A percentile compares a stretch with the other conserved stretches of the same genome.
Evolutionary conservation across 2,329 filamentous ascomycete species (phyloP).

Genomic region (Sphaerostilbella broomeana): DNA sequence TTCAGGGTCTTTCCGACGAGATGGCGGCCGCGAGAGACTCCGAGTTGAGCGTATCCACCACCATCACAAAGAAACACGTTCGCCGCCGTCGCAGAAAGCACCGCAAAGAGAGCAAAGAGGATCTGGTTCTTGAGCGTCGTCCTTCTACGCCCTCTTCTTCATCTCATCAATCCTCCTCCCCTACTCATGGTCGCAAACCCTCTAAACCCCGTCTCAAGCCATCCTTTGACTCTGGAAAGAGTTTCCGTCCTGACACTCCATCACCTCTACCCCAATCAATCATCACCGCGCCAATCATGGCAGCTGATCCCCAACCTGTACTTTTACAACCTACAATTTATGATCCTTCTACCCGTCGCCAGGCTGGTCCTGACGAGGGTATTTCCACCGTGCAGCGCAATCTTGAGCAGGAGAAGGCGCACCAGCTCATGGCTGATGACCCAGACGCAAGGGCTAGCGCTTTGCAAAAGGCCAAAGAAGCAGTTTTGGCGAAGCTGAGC

Average conservation of each 20-base stretch:
- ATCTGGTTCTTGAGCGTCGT: slow-evolving; percentile 15
- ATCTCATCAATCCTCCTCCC: slow-evolving; percentile 18
- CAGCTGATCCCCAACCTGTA: slow-evolving; percentile 42
- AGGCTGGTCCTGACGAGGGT: slow-evolving; percentile 31
- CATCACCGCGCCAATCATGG: slow-evolving; percentile 46
- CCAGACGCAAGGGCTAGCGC: slow-evolving; percentile 47
- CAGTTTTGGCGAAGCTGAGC: slow-evolving; percentile 52
- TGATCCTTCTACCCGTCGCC: slow-evolving; percentile 32
- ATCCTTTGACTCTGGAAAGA: slow-evolving; percentile 21
- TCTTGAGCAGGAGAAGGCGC: slow-evolving; percentile 48
- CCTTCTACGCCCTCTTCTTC: slow-evolving; percentile 2
- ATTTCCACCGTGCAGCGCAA: slow-evolving; percentile 54
- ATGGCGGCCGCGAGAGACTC: slow-evolving; percentile 27
- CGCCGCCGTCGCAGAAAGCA: slow-evolving; percentile 34
- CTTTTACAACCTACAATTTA: slow-evolving; percentile 54
- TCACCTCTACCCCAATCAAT: slow-evolving; percentile 28
- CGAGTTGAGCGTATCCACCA: slow-evolving; percentile 38
- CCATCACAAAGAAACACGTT: slow-evolving; percentile 39
- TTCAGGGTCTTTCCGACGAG: slow-evolving; percentile 28
- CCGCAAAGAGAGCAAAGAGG: slow-evolving; percentile 21
- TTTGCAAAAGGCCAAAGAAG: slow-evolving; percentile 52
- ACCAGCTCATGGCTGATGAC: slow-evolving; percentile 52
- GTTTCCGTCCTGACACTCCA: slow-evolving; percentile 20
- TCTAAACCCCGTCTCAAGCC: slow-evolving; percentile 20
- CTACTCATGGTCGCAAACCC: slow-evolving; percentile 19